Base-by-base conservation (phyloP, 2,329 filamentous ascomycete genomes). In the Paracorniculantispora psalliotae region DNA sequence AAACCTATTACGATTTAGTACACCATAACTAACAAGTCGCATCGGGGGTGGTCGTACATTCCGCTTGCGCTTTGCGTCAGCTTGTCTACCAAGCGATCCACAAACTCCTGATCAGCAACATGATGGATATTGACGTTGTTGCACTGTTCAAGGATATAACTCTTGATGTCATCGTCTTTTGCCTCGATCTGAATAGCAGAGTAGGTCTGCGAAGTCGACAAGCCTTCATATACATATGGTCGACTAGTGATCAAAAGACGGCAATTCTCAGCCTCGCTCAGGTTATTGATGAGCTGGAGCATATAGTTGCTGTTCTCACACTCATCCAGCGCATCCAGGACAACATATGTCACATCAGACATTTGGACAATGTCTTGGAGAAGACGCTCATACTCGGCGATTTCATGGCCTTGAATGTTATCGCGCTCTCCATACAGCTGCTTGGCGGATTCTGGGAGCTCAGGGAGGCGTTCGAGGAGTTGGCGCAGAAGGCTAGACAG, bases 21-120 rank as follows among this genome's bases (percentile, higher is more conserved):
- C n/a, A n/a, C n/a, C n/a, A n/a, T n/a, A n/a, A n/a, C n/a, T n/a
- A n/a, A n/a, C n/a, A n/a, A n/a, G n/a, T n/a, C n/a, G n/a, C n/a
- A n/a, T n/a, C n/a, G n/a, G n/a, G n/a, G n/a, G n/a, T n/a, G n/a
- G 21, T 58, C 61, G 55, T 65, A 72, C 66, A 70, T 67, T 48
- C 67, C 65, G 25, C 66, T 62, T n/a, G 68, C 65, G 41, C 57
- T 66, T 12, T 60, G 51, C 19, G 60, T 61, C 21, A 72, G 61
- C 35, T 62, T 67, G 4, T 63, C 49, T 2, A 70, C 50, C 25
- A 71, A 59, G 19, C 64, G 61, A 17, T 65, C 43, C 37, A 57
- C 61, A 33, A 71, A 65, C 9, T 59, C 53, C 19, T 64, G 46
- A 56, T 68, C 67, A n/a, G 69, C 60, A 3, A 65, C 59, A 15